Evolutionary conservation across 345 rosid genomes (phyloP).

Genomic region (Hibiscus mutabilis): DNA sequence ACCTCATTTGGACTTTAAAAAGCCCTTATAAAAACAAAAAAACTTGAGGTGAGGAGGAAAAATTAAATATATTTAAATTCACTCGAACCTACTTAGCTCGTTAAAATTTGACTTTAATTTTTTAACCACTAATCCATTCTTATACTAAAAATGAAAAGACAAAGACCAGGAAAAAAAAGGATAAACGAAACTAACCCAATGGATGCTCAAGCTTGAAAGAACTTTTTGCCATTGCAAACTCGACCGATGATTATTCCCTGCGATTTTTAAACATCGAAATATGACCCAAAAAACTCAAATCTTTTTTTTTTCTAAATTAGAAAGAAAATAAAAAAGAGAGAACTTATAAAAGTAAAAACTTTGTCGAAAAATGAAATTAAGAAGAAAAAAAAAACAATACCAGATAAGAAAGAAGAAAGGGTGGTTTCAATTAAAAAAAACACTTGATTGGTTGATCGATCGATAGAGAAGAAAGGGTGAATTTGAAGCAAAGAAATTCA

Average conservation of each 20-base stretch:
- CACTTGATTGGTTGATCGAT: slow-evolving; percentile 2
- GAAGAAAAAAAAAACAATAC: slow-evolving; percentile 30
- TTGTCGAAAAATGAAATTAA: not conserved
- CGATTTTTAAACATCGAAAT: slow-evolving; percentile 40
- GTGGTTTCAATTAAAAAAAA: slow-evolving; percentile 8
- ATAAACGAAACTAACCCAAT: slow-evolving; percentile 36
- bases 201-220: slow-evolving; percentile 64
- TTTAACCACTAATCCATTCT: too few species aligned
- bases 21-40: too few species aligned
- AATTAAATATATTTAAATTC: too few species aligned
- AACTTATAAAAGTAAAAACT: not conserved
- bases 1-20: too few species aligned
- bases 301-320: not conserved
- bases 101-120: too few species aligned
- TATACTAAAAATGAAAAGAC: not conserved
- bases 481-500: slow-evolving; percentile 8
- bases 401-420: slow-evolving; percentile 12
- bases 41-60: too few species aligned
- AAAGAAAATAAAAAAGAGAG: not conserved
- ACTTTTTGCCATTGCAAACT: slow-evolving; percentile 46
- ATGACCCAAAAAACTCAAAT: slow-evolving; percentile 12
- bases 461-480: slow-evolving; percentile 15
- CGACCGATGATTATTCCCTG: slow-evolving; percentile 27
- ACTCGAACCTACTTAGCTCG: too few species aligned
- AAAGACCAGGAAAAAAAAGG: not conserved